Evolutionary conservation across 495 filamentous ascomycete genomes (phyloP).

Genomic region (Penicillium psychrofluorescens): DNA sequence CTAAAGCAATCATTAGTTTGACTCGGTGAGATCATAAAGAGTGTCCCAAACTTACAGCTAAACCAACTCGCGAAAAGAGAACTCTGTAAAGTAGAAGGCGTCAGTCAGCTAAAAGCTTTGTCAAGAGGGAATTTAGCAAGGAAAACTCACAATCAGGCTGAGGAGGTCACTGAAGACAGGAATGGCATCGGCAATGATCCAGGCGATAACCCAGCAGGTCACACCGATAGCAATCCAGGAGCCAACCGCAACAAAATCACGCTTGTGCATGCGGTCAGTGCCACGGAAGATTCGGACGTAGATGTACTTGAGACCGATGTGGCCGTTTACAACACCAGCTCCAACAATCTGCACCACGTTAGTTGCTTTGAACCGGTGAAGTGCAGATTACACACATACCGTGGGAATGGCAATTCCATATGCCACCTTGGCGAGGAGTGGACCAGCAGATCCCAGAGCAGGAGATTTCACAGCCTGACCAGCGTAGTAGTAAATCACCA

Average conservation of each 20-base stretch:
- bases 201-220: constrained; percentile 55
- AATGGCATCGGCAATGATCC: constrained; percentile 66
- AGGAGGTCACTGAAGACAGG: constrained; percentile 65
- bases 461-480: constrained; percentile 60
- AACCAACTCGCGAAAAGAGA: constrained; percentile 31
- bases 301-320: constrained; percentile 54
- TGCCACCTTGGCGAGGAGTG: constrained; percentile 54
- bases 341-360: constrained; percentile 16
- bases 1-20: neutral
- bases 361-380: too few species aligned
- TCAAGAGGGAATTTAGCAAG: neutral
- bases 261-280: constrained; percentile 51
- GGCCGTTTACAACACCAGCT: constrained; percentile 51
- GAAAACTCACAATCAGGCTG: constrained; percentile 28
- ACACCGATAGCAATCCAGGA: constrained; percentile 53
- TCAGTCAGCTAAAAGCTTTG: neutral
- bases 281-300: constrained; percentile 53
- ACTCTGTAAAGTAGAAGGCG: constrained; percentile 7
- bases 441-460: constrained; percentile 60
- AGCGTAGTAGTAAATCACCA: constrained; percentile 67
- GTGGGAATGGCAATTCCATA: constrained; percentile 75
- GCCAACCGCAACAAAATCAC: constrained; percentile 32
- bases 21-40: neutral
- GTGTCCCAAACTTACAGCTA: constrained; percentile 13
- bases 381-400: constrained; percentile 8